These are phyloP conservation scores for Gelatoporia subvermispora DNA, from an alignment of 768 basidiomycete species.

Conservation along the genomic window DNA sequence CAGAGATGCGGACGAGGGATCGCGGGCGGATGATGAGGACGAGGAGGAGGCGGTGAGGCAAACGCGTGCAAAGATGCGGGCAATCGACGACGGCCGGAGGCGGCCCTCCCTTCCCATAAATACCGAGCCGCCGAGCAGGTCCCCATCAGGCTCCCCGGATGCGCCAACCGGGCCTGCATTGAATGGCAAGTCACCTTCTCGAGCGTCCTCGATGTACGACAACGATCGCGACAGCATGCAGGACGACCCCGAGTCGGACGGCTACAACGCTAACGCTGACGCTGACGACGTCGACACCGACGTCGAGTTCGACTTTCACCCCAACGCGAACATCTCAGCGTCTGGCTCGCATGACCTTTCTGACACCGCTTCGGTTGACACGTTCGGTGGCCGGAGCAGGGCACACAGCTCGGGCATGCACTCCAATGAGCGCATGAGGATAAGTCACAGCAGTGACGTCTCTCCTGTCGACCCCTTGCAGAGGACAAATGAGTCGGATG, in stretches of 20 bases:
- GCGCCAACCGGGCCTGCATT: conserved; percentile 6
- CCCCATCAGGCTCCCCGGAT: conserved; percentile 2
- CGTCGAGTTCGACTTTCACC: conserved; percentile 28
- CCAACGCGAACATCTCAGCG: conserved; percentile 3
- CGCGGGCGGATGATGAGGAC: conserved; percentile 31
- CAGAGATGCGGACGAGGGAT: conserved; percentile 22
- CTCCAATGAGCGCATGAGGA: no score
- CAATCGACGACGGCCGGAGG: conserved; percentile 37
- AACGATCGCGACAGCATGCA: conserved; percentile 5
- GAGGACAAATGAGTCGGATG: no score
- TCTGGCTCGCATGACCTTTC: conserved; percentile 22
- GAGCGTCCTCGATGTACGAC: background rate
- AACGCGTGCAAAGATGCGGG: conserved; percentile 36
- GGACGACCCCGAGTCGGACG: conserved; percentile 13
- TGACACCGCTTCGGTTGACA: conserved; percentile 45
- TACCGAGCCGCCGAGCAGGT: conserved; percentile 5
- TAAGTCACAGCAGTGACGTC: no score
- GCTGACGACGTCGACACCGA: conserved; percentile 27
- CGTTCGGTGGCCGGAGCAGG: conserved; percentile 33
- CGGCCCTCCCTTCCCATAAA: conserved; percentile 38
- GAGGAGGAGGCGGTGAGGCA: conserved; percentile 28
- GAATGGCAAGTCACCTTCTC: background rate
- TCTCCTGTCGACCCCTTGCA: no score
- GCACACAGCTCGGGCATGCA: no score
- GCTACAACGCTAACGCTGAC: conserved; percentile 5